A percentile compares a stretch with the other conserved stretches of the same genome.
phyloP scores from a whole-genome alignment of 208 protist species.

The Porcisia hertigi region DNA sequence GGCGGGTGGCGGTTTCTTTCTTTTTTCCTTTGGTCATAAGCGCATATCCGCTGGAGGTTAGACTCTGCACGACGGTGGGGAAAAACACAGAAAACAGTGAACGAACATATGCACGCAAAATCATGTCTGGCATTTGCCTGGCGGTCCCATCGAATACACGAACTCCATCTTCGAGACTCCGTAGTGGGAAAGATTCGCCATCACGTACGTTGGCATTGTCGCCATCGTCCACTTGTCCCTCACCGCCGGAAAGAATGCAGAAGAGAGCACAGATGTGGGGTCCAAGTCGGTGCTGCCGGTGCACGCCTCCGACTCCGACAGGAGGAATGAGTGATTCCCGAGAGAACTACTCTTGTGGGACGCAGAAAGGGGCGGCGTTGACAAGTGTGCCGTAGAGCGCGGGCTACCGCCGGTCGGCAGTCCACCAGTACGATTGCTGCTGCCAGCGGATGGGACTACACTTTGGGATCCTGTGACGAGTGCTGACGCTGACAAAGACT shows the following conservation, averaged over 20 bases:
- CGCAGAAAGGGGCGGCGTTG: neutral
- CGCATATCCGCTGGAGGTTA: neutral
- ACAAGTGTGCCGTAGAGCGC: slow-evolving; percentile 1
- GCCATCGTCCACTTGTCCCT: slow-evolving; percentile 17
- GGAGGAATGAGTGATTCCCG: neutral
- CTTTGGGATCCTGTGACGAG: slow-evolving; percentile 14
- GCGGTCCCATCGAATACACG: slow-evolving; percentile 28
- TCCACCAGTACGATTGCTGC: neutral
- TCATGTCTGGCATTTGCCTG: slow-evolving; percentile 7
- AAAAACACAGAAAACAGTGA: neutral
- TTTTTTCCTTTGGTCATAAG: neutral
- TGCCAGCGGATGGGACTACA: slow-evolving; percentile 26
- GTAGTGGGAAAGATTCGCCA: slow-evolving; percentile 46
- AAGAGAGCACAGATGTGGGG: slow-evolving; percentile 18
- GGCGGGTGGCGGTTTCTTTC: neutral
- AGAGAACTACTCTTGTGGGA: neutral
- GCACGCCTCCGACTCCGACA: neutral
- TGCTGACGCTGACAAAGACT: neutral
- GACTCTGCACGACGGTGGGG: neutral
- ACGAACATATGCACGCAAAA: neutral
- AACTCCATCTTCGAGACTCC: slow-evolving; percentile 58
- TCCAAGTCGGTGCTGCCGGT: neutral
- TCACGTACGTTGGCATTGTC: slow-evolving; percentile 40
- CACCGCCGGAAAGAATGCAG: slow-evolving; percentile 32
- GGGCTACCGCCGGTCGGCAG: slow-evolving; percentile 5